These are phyloP conservation scores for Annona squamosa DNA, from an alignment of 164 flowering plant genomes.

Conservation along the genomic window DNA sequence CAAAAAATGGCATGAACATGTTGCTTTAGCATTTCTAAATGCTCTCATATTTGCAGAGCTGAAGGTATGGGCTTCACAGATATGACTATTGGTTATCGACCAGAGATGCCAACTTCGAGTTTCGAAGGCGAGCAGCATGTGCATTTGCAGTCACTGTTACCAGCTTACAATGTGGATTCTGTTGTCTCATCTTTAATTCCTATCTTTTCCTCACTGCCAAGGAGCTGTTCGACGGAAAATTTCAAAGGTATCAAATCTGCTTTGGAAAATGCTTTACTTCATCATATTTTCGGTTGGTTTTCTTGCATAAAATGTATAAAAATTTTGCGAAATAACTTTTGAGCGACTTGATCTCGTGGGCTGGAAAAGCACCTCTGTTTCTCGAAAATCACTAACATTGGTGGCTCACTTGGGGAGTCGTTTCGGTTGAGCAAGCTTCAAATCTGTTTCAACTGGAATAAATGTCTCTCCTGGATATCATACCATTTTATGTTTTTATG, in stretches of 20 bases:
- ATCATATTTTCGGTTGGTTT: background rate
- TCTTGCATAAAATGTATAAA: background rate
- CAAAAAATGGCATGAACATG: background rate
- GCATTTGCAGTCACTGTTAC: conserved; percentile 18
- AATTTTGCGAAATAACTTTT: too few species aligned
- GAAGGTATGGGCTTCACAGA: conserved; percentile 10
- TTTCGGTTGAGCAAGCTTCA: background rate
- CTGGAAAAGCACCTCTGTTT: background rate
- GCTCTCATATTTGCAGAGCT: conserved; percentile 15
- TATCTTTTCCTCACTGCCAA: conserved; percentile 57
- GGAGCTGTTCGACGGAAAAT: conserved; percentile 26
- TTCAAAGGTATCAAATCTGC: background rate
- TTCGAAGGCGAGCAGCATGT: conserved; percentile 18
- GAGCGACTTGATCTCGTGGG: background rate
- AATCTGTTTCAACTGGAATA: too few species aligned
- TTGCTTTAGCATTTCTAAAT: conserved; percentile 2
- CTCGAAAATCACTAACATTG: background rate
- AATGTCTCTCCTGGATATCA: too few species aligned
- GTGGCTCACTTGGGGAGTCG: background rate
- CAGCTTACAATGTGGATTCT: conserved; percentile 12
- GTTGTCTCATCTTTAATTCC: conserved; percentile 41
- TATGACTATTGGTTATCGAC: conserved; percentile 7
- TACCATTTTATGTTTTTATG: too few species aligned
- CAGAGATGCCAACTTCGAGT: conserved; percentile 19
- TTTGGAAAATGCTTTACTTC: background rate